Percentiles rank a stretch among this genome's conserved stretches.
These are phyloP conservation scores for Cucurbita ficifolia DNA, from an alignment of 306 rosid genomes.

Conservation along the genomic window DNA sequence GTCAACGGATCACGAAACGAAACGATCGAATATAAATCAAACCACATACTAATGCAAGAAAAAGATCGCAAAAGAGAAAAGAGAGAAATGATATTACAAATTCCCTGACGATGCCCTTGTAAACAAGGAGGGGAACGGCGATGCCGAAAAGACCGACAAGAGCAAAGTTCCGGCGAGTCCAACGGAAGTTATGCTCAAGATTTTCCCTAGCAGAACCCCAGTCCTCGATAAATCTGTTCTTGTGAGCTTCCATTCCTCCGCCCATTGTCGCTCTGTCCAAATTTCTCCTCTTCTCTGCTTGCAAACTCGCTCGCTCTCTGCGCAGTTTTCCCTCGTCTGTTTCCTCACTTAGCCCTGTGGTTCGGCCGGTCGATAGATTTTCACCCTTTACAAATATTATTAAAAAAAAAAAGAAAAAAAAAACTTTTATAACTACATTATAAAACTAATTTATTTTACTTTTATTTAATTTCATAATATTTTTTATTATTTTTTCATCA, in stretches of 20 bases:
- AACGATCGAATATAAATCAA: not conserved
- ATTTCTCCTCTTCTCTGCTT: not conserved
- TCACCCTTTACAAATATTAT: not conserved
- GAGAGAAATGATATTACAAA: constrained; percentile 24
- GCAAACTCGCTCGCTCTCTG: not conserved
- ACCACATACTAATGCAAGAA: not conserved
- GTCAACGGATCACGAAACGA: not conserved
- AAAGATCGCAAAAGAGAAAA: not conserved
- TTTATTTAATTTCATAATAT: no score
- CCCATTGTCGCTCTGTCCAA: constrained; percentile 34
- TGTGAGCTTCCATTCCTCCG: constrained; percentile 90
- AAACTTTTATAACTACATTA: no score
- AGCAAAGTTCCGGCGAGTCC: constrained; percentile 88
- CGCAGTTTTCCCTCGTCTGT: not conserved
- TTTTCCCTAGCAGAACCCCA: constrained; percentile 81
- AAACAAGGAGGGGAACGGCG: constrained; percentile 66
- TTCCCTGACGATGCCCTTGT: constrained; percentile 85
- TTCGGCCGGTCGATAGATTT: not conserved
- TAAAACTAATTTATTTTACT: no score
- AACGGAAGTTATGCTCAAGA: constrained; percentile 78
- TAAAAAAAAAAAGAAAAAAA: no score
- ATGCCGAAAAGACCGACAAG: constrained; percentile 76
- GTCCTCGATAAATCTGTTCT: constrained; percentile 82
- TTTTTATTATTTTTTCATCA: no score
- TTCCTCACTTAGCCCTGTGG: not conserved